These are phyloP conservation scores for Miamiensis avidus DNA, from an alignment of 169 alveolate genomes.

Conservation along the genomic window DNA sequence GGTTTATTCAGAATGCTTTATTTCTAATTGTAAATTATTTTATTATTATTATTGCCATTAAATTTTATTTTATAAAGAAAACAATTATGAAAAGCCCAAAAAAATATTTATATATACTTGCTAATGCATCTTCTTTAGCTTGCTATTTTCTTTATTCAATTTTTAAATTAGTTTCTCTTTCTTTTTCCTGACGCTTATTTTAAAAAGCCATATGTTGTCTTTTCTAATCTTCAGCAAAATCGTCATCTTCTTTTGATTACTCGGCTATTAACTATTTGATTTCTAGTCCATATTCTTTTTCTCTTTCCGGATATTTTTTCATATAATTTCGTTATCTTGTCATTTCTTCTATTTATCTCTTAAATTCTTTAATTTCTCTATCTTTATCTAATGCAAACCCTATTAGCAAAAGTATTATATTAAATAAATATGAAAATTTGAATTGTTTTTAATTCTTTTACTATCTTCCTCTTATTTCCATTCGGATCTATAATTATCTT, in stretches of 20 bases:
- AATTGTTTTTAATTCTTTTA: no score
- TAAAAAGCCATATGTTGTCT: conserved; percentile 15
- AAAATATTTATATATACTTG: background rate
- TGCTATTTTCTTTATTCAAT: conserved; percentile 29
- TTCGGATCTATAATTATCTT: no score
- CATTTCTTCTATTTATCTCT: background rate
- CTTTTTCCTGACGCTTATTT: conserved; percentile 27
- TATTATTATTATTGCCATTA: no score
- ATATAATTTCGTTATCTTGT: background rate
- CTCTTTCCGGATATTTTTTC: conserved; percentile 17
- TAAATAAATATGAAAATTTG: no score
- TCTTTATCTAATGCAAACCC: background rate
- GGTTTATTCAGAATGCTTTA: conserved; percentile 27
- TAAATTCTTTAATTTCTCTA: background rate
- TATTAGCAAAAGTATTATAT: no score
- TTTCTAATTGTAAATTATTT: conserved; percentile 3
- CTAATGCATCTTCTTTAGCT: conserved; percentile 15
- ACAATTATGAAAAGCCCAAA: no score
- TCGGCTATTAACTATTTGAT: conserved; percentile 11
- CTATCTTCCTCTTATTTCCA: no score
- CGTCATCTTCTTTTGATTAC: conserved; percentile 15
- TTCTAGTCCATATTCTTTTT: background rate
- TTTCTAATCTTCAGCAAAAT: conserved; percentile 20
- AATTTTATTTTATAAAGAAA: no score
- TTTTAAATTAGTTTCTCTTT: conserved; percentile 17